phyloP scores from a whole-genome alignment of 345 rosid species.

The Garcia nutans region DNA sequence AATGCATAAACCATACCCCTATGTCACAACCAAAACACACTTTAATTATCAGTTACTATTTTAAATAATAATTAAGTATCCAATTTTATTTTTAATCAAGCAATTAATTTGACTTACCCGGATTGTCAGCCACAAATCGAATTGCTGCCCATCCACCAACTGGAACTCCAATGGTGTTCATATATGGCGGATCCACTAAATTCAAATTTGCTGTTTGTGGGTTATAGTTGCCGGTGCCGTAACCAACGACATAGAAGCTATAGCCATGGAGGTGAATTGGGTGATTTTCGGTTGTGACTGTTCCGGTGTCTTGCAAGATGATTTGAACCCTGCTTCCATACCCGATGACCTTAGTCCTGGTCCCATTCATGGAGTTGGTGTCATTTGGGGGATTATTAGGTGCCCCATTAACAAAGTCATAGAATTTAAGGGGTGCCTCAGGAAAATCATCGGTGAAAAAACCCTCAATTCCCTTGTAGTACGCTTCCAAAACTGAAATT shows the following conservation, averaged over 20 bases:
- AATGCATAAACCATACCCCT: slow-evolving; percentile 93
- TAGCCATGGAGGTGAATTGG: slow-evolving; percentile 92
- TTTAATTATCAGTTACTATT: too few relatives aligned
- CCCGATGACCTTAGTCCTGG: slow-evolving; percentile 59
- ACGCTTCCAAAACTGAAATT: slow-evolving; percentile 68
- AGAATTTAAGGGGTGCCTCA: slow-evolving; percentile 54
- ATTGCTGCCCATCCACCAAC: slow-evolving; percentile 93
- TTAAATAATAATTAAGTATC: neutral
- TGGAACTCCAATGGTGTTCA: slow-evolving; percentile 88
- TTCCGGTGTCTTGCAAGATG: slow-evolving; percentile 75
- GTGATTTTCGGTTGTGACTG: slow-evolving; percentile 72
- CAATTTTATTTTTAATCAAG: neutral
- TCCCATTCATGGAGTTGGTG: slow-evolving; percentile 66
- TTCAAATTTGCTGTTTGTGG: slow-evolving; percentile 50
- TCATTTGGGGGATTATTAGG: slow-evolving; percentile 65
- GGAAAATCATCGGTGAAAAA: slow-evolving; percentile 72
- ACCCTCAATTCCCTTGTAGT: slow-evolving; percentile 56
- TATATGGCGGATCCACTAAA: slow-evolving; percentile 73
- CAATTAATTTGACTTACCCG: slow-evolving; percentile 41
- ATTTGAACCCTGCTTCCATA: slow-evolving; percentile 68
- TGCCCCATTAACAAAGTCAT: slow-evolving; percentile 80
- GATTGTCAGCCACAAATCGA: slow-evolving; percentile 74
- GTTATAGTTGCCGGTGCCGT: slow-evolving; percentile 63
- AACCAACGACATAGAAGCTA: slow-evolving; percentile 77
- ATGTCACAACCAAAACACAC: neutral